A percentile compares a stretch with the other conserved stretches of the same genome.
Evolutionary conservation across 441 rosid genomes (phyloP).

Genomic region (Croton laevigatus): DNA sequence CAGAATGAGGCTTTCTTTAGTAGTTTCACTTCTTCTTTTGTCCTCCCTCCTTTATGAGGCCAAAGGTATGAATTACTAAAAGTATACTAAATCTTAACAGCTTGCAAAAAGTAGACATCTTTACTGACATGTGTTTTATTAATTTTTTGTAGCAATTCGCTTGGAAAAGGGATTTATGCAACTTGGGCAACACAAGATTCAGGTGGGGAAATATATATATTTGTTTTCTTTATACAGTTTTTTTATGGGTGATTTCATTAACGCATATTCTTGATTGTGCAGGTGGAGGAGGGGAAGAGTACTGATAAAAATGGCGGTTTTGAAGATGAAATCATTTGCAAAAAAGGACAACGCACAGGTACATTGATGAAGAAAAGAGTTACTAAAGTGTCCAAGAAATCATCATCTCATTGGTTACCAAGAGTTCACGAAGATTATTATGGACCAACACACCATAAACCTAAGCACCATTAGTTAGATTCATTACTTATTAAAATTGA

Average conservation of each 20-base stretch:
- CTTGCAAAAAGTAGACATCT: neutral
- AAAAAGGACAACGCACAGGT: conserved; percentile 29
- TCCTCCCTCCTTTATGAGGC: conserved; percentile 28
- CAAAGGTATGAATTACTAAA: conserved; percentile 36
- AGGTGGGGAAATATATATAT: conserved; percentile 20
- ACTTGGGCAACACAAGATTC: conserved; percentile 24
- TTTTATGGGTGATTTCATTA: neutral
- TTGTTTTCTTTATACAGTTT: neutral
- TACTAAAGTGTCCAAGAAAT: conserved; percentile 31
- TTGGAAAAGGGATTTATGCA: conserved; percentile 32
- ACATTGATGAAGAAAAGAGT: conserved; percentile 39
- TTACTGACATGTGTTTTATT: conserved; percentile 10
- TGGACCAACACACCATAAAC: conserved; percentile 57
- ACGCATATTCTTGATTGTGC: neutral
- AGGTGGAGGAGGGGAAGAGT: conserved; percentile 18
- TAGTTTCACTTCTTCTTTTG: conserved; percentile 33
- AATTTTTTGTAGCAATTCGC: conserved; percentile 38
- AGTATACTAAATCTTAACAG: neutral
- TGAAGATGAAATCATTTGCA: conserved; percentile 27
- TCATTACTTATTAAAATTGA: neutral
- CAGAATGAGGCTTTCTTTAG: conserved; percentile 33
- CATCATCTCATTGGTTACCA: conserved; percentile 39
- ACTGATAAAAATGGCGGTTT: conserved; percentile 9
- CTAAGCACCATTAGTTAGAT: conserved; percentile 51
- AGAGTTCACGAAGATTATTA: conserved; percentile 59